Percentiles rank a stretch among this genome's conserved stretches.
phyloP scores from a whole-genome alignment of 1,284 basidiomycete species.

The Somion occarium region DNA sequence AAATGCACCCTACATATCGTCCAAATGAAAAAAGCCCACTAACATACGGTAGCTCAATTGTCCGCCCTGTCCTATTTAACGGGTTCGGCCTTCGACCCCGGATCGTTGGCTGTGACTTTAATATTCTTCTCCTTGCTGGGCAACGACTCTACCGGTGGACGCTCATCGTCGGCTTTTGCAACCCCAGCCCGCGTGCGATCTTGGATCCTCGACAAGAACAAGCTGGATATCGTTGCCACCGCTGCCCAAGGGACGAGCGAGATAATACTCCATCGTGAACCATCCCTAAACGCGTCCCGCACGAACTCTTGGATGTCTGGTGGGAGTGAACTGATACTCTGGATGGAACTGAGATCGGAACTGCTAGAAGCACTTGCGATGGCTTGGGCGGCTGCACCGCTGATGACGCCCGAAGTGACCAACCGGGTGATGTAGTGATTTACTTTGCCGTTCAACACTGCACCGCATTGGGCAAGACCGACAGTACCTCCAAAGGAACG shows the following conservation, averaged over 20 bases:
- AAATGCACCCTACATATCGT: no score
- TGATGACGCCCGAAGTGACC: conserved; percentile 25
- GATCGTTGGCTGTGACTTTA: no score
- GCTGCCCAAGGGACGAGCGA: conserved; percentile 44
- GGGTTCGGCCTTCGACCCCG: no score
- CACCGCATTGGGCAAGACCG: conserved; percentile 46
- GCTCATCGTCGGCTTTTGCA: not conserved
- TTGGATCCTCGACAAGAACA: conserved; percentile 35
- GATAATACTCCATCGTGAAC: conserved; percentile 39
- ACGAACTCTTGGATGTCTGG: conserved; percentile 30
- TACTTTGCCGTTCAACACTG: conserved; percentile 42
- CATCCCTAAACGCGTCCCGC: conserved; percentile 36
- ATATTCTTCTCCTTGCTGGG: not conserved
- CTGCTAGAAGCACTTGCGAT: conserved; percentile 19
- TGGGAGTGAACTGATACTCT: conserved; percentile 33
- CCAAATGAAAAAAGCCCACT: no score
- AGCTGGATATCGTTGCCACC: conserved; percentile 29
- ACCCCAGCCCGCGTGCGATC: conserved; percentile 12
- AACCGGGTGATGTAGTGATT: conserved; percentile 26
- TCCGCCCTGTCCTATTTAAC: no score
- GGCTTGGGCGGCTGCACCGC: conserved; percentile 20
- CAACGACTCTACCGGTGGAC: not conserved
- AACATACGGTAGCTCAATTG: no score
- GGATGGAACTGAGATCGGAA: conserved; percentile 27
- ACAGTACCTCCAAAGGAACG: conserved; percentile 45